Evolutionary conservation across 1,284 basidiomycete genomes (phyloP).

Genomic region (Trametes sp.): DNA sequence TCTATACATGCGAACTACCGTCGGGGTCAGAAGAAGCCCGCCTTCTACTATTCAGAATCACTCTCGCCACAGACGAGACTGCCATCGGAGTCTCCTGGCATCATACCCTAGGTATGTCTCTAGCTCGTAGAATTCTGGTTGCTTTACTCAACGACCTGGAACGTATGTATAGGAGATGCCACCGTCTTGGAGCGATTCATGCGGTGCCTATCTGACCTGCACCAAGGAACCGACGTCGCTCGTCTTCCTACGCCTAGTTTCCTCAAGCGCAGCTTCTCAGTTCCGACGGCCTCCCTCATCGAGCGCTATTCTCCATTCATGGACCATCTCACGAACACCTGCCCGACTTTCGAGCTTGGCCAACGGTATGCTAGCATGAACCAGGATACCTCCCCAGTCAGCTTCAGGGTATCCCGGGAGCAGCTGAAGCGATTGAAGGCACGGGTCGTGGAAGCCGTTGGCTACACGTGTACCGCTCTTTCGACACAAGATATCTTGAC

Average conservation of each 20-base stretch:
- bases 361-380: constrained; percentile 22
- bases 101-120: constrained; percentile 38
- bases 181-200: constrained; percentile 39
- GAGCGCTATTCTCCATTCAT: constrained; percentile 22
- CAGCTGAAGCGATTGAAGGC: constrained; percentile 28
- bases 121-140: constrained; percentile 22
- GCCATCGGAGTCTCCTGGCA: constrained; percentile 46
- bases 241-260: constrained; percentile 12
- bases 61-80: constrained; percentile 35
- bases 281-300: constrained; percentile 4
- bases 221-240: constrained; percentile 12
- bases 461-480: not conserved
- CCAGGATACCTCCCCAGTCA: constrained; percentile 6
- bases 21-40: constrained; percentile 25
- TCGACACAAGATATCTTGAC: constrained; percentile 43
- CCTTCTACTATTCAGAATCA: constrained; percentile 42
- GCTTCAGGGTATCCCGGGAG: constrained; percentile 5
- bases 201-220: constrained; percentile 27
- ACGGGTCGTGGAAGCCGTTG: not conserved
- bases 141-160: not conserved
- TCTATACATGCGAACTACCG: no score
- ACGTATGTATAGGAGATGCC: constrained; percentile 39
- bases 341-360: constrained; percentile 9
- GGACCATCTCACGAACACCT: constrained; percentile 23
- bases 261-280: constrained; percentile 17